A percentile compares a stretch with the other conserved stretches of the same genome.
Evolutionary conservation across 169 alveolate species (phyloP).

Genomic region (Plasmodium coatneyi): DNA sequence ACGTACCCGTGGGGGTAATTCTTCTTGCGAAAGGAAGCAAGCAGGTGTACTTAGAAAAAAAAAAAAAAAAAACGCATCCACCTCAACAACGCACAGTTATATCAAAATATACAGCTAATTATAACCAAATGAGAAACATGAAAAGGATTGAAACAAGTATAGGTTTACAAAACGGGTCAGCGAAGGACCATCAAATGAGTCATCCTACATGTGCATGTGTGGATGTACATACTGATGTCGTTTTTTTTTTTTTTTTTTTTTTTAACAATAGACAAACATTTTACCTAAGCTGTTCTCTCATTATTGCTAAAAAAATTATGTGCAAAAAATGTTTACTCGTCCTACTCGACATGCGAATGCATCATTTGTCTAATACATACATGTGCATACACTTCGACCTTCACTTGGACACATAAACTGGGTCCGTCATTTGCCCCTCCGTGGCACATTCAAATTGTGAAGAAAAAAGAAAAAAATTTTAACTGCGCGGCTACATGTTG

Average conservation of each 20-base stretch:
- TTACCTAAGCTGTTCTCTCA: slow-evolving; percentile 8
- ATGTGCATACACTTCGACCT: neutral
- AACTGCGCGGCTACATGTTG: neutral
- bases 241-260: slow-evolving; percentile 3
- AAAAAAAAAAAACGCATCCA: slow-evolving; percentile 1
- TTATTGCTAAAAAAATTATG: slow-evolving; percentile 28
- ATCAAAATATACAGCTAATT: neutral
- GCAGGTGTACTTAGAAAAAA: neutral
- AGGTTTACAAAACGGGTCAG: slow-evolving; percentile 19
- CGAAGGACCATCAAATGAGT: neutral
- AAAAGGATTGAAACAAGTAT: neutral
- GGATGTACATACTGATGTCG: neutral
- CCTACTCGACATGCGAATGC: neutral
- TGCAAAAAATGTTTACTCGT: neutral
- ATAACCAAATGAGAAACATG: neutral
- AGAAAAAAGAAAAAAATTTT: neutral
- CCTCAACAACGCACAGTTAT: neutral
- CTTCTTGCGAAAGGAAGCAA: neutral
- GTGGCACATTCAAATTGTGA: neutral
- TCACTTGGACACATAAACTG: neutral
- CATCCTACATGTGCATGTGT: neutral
- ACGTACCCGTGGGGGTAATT: neutral
- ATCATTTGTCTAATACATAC: neutral
- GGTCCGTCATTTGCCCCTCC: neutral
- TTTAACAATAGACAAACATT: neutral